phyloP scores from a whole-genome alignment of 208 protist genomes.

The Lotmaria passim region DNA sequence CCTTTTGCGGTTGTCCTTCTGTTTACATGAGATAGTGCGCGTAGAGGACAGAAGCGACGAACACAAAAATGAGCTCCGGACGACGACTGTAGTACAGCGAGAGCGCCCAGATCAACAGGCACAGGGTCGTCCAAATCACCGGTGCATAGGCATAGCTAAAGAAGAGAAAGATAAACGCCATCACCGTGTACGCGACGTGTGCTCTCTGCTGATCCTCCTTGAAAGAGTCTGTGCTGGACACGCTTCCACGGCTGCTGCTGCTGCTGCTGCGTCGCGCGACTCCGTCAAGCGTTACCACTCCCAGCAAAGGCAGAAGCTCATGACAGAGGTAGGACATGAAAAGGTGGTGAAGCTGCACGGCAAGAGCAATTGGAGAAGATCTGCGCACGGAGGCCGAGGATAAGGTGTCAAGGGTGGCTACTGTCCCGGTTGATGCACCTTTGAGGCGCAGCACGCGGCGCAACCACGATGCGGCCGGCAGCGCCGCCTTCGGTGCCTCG shows the following conservation, averaged over 20 bases:
- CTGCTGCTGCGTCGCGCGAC: background rate
- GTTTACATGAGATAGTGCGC: constrained; percentile 29
- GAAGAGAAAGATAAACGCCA: constrained; percentile 38
- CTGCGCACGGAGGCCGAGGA: background rate
- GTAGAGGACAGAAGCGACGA: constrained; percentile 42
- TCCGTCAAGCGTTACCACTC: constrained; percentile 2
- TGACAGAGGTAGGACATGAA: constrained; percentile 44
- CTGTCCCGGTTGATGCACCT: too few species aligned
- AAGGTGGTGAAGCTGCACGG: constrained; percentile 33
- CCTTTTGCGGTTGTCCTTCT: background rate
- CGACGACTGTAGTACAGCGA: constrained; percentile 39
- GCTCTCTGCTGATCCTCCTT: constrained; percentile 32
- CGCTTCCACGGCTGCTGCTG: background rate
- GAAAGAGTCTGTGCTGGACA: constrained; percentile 8
- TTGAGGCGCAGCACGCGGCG: constrained; percentile 20
- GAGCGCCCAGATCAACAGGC: constrained; percentile 35
- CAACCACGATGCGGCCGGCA: constrained; percentile 17
- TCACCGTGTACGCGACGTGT: constrained; percentile 41
- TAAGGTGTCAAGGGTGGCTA: too few species aligned
- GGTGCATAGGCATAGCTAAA: constrained; percentile 19
- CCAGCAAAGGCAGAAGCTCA: constrained; percentile 37
- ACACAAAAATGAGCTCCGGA: constrained; percentile 31
- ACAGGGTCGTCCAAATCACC: constrained; percentile 21
- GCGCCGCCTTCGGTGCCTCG: constrained; percentile 43
- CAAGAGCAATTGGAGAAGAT: constrained; percentile 18